Conservation (phyloP, 2,329 filamentous ascomycete species). For the Ambrosiella cleistominuta region DNA sequence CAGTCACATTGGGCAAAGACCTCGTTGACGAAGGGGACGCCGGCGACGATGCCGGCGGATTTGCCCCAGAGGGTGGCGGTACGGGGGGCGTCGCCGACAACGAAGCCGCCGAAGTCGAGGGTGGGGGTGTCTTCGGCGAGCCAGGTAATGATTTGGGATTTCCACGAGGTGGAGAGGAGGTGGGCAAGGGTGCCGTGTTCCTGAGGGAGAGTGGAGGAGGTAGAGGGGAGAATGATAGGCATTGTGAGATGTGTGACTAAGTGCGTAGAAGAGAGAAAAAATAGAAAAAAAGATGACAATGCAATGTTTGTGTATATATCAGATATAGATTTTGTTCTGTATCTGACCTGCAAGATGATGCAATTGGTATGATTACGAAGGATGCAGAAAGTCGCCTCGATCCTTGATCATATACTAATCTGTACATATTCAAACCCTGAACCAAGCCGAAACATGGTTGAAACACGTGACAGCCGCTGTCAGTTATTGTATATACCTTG, state of each 20-base stretch:
- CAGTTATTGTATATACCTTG: background rate
- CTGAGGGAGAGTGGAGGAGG: slow-evolving; percentile 12
- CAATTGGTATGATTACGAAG: background rate
- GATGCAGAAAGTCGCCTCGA: too few species aligned
- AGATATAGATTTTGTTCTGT: background rate
- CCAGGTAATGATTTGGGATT: slow-evolving; percentile 64
- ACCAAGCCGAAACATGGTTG: background rate
- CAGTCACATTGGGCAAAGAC: slow-evolving; percentile 82
- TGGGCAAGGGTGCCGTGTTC: slow-evolving; percentile 35
- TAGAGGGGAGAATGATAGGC: slow-evolving; percentile 10
- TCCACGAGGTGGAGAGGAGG: slow-evolving; percentile 73
- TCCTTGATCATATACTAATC: too few species aligned
- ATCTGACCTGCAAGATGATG: background rate
- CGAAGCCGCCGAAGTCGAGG: slow-evolving; percentile 93
- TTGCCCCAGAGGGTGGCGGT: slow-evolving; percentile 53
- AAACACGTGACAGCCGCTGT: background rate
- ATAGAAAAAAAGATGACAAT: background rate
- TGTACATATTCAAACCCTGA: background rate
- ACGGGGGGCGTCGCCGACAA: slow-evolving; percentile 56
- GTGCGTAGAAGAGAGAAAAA: background rate
- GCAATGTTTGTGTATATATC: background rate
- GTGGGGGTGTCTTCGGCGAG: slow-evolving; percentile 91
- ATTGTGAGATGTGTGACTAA: slow-evolving; percentile 2
- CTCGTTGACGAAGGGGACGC: slow-evolving; percentile 88
- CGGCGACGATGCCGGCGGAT: slow-evolving; percentile 66